Evolutionary conservation across 2,329 filamentous ascomycete genomes (phyloP).

Genomic region (Epichloe brachyelytri): DNA sequence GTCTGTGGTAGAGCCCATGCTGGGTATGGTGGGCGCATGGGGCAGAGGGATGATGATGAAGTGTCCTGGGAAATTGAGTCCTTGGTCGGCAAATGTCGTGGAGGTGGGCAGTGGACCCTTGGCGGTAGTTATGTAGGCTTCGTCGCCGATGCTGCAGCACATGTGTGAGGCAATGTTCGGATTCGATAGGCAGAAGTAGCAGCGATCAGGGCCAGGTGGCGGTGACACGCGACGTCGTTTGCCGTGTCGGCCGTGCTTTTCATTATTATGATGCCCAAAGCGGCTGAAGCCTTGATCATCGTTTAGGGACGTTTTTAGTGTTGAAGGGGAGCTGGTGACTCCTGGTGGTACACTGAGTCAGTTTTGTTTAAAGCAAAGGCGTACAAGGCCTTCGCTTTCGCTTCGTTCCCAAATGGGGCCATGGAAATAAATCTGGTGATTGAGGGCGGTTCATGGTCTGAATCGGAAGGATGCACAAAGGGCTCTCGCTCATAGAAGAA

Average conservation of each 20-base stretch:
- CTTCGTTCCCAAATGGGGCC: constrained; percentile 60
- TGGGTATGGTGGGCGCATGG: constrained; percentile 62
- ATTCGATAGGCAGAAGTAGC: constrained; percentile 94
- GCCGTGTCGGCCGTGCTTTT: constrained; percentile 29
- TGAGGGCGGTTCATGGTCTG: constrained; percentile 35
- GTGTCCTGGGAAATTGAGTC: constrained; percentile 67
- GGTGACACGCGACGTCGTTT: constrained; percentile 37
- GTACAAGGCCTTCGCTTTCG: constrained; percentile 71
- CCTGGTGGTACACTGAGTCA: constrained; percentile 52
- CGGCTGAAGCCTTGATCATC: constrained; percentile 37
- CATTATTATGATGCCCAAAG: constrained; percentile 35
- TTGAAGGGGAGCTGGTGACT: constrained; percentile 61
- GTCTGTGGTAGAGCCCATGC: constrained; percentile 44
- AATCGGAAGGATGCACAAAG: constrained; percentile 56
- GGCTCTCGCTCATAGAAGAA: constrained; percentile 86
- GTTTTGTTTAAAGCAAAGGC: constrained; percentile 60
- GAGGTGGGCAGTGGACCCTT: constrained; percentile 74
- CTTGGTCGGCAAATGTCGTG: constrained; percentile 49
- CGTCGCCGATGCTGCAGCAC: constrained; percentile 76
- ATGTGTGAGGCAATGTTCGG: constrained; percentile 74
- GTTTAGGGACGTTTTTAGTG: constrained; percentile 38
- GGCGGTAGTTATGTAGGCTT: constrained; percentile 79
- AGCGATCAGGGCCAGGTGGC: constrained; percentile 60
- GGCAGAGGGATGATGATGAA: constrained; percentile 82
- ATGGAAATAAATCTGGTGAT: constrained; percentile 87